Evolutionary conservation across 306 rosid species (phyloP).

Genomic region (Chamaecrista fasciculata): DNA sequence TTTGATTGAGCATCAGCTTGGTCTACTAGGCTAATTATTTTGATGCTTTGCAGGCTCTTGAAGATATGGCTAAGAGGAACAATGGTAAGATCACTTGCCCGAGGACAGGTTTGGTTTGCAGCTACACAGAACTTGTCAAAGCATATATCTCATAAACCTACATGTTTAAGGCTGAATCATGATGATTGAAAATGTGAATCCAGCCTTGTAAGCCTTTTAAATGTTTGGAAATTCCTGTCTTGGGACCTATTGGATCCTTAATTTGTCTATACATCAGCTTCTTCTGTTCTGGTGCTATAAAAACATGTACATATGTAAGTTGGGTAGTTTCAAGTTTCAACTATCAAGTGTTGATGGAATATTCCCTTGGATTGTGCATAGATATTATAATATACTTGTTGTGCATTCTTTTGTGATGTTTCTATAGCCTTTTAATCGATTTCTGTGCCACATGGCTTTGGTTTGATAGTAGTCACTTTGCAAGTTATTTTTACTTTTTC

Average conservation of each 20-base stretch:
- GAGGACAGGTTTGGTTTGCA: constrained; percentile 63
- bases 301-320: constrained; percentile 38
- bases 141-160: constrained; percentile 63
- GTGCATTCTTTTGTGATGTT: neutral
- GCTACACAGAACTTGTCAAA: constrained; percentile 64
- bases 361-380: neutral
- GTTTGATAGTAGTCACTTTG: too few relatives aligned
- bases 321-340: constrained; percentile 14
- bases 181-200: constrained; percentile 21
- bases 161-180: constrained; percentile 14
- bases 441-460: too few relatives aligned
- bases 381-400: neutral
- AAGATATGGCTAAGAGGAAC: constrained; percentile 85
- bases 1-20: neutral
- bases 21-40: constrained; percentile 13
- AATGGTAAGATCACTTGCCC: constrained; percentile 79
- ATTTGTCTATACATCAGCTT: constrained; percentile 13
- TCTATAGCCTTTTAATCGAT: neutral
- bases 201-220: constrained; percentile 18
- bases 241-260: neutral
- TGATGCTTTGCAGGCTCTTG: constrained; percentile 69
- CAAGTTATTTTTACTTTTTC: too few relatives aligned
- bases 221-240: constrained; percentile 22
- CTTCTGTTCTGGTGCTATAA: constrained; percentile 24
- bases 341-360: constrained; percentile 16